These are phyloP conservation scores for Linanthus parryae DNA, from an alignment of 148 eudicot species.

Conservation along the genomic window DNA sequence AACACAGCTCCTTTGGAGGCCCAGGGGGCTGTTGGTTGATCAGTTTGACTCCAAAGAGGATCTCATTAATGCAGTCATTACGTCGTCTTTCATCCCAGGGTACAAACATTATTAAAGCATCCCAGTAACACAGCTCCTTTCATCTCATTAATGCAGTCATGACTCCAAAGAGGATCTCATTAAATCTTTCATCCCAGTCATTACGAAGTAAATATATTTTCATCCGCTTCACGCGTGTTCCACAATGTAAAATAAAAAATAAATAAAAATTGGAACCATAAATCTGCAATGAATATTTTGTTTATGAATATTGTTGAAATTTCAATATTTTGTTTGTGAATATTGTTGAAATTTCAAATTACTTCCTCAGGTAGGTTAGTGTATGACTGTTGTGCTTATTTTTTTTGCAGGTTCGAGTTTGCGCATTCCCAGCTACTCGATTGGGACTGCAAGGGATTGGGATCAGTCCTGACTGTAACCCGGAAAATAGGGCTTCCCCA, in stretches of 20 bases:
- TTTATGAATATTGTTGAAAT: no score
- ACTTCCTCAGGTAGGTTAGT: background rate
- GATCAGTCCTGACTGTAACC: constrained; percentile 92
- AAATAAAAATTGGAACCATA: no score
- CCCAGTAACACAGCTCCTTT: no score
- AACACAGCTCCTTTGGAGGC: constrained; percentile 88
- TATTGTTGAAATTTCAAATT: background rate
- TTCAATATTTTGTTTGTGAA: no score
- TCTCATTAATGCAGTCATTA: constrained; percentile 79
- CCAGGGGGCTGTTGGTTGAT: constrained; percentile 80
- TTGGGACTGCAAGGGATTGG: constrained; percentile 78
- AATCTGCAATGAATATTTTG: no score
- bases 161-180: no score
- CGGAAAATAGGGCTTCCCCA: constrained; percentile 60
- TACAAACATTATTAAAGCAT: constrained; percentile 14
- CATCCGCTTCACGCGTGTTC: no score
- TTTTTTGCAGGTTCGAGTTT: constrained; percentile 68
- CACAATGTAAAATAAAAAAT: no score
- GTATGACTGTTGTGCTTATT: background rate
- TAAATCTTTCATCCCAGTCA: no score
- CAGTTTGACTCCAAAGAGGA: constrained; percentile 92
- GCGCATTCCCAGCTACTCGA: constrained; percentile 75
- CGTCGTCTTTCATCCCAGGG: constrained; percentile 96
- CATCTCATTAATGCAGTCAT: no score
- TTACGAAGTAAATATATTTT: no score